Evolutionary conservation across 805 yeast species (phyloP).

Genomic region (Kregervanrija pseudodelftensis): DNA sequence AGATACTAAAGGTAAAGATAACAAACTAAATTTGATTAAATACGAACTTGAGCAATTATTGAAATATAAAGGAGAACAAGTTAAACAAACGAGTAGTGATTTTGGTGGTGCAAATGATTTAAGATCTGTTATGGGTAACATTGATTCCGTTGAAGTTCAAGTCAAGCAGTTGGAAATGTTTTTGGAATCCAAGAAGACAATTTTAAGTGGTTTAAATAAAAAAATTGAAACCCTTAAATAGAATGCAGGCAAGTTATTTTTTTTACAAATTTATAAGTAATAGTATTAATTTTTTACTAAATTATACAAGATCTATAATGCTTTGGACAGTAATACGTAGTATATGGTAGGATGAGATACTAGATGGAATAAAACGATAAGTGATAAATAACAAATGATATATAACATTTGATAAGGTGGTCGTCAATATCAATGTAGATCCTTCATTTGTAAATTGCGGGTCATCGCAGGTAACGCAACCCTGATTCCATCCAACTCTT

Average conservation of each 20-base stretch:
- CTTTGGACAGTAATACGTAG: too few species aligned
- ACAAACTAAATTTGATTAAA: conserved; percentile 27
- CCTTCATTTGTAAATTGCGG: conserved; percentile 77
- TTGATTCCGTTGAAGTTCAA: conserved; percentile 70
- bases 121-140: conserved; percentile 50
- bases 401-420: too few species aligned
- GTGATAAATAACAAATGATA: too few species aligned
- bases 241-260: not conserved
- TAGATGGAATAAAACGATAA: too few species aligned
- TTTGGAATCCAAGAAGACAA: conserved; percentile 51
- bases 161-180: conserved; percentile 67
- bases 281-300: not conserved
- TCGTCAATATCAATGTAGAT: conserved; percentile 41
- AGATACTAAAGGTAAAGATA: conserved; percentile 26
- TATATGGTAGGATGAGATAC: too few species aligned
- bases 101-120: conserved; percentile 27
- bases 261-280: not conserved
- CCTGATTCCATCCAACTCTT: conserved; percentile 86
- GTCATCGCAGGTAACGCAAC: conserved; percentile 98
- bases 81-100: conserved; percentile 32
- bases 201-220: conserved; percentile 42
- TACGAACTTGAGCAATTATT: conserved; percentile 78
- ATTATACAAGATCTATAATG: not conserved
- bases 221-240: conserved; percentile 26
- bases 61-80: conserved; percentile 63